phyloP scores from a whole-genome alignment of 306 rosid species.

The Abrus pulchellus region DNA sequence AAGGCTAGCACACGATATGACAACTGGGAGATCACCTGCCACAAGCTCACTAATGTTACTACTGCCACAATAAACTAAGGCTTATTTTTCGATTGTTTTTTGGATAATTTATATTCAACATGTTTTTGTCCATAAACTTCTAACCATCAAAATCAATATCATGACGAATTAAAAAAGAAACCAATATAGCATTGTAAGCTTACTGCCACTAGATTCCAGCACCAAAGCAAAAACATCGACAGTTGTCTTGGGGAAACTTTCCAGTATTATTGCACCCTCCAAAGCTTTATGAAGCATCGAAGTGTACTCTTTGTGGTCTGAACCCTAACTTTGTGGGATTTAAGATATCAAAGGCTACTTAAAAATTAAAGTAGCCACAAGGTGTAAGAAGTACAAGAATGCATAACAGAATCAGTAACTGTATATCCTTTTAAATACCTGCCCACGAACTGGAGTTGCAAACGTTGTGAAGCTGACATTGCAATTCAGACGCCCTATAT shows the following conservation, averaged over 20 bases:
- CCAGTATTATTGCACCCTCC: conserved; percentile 94
- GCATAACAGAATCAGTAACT: neutral
- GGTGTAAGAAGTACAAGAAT: conserved; percentile 10
- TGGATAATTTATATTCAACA: conserved; percentile 6
- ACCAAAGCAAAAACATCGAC: conserved; percentile 96
- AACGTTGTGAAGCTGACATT: conserved; percentile 83
- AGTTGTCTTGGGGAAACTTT: conserved; percentile 91
- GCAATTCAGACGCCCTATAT: conserved; percentile 88
- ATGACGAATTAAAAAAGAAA: conserved; percentile 38
- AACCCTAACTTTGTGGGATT: conserved; percentile 63
- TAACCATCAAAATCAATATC: conserved; percentile 26
- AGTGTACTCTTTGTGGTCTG: conserved; percentile 80
- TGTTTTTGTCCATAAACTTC: conserved; percentile 8
- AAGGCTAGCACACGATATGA: conserved; percentile 97
- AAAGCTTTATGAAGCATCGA: conserved; percentile 92
- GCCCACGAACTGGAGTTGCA: conserved; percentile 87
- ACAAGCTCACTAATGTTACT: conserved; percentile 38
- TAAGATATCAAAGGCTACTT: conserved; percentile 43
- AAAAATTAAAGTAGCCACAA: neutral
- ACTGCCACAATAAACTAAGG: neutral
- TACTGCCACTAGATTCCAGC: conserved; percentile 97
- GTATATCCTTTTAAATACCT: conserved; percentile 57
- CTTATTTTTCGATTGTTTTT: conserved; percentile 5
- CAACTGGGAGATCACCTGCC: conserved; percentile 92
- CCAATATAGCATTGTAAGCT: conserved; percentile 50